Evolutionary conservation across 108 stramenopile genomes (phyloP).

Genomic region (Aurantiochytrium sp.): DNA sequence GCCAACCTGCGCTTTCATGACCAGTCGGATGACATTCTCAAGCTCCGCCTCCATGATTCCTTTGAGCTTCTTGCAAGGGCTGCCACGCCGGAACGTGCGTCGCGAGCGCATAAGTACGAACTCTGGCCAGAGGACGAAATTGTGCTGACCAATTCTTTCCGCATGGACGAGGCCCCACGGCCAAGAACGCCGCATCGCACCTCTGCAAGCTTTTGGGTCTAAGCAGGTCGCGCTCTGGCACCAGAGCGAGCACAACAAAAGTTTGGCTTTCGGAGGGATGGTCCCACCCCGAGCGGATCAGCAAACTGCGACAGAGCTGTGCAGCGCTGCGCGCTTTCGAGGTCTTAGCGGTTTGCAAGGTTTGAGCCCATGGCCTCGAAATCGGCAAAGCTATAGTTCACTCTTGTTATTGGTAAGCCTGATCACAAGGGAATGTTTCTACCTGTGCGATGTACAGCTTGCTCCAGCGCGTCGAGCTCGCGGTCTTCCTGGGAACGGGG

Average conservation of each 20-base stretch:
- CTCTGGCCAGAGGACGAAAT: neutral
- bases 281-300: neutral
- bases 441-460: neutral
- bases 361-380: too few species aligned
- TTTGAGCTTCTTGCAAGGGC: neutral
- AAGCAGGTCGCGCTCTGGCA: neutral
- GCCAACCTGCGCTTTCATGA: neutral
- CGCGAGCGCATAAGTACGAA: neutral
- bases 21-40: neutral
- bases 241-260: too few species aligned
- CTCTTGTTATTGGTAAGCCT: neutral
- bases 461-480: neutral
- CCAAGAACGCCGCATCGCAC: neutral
- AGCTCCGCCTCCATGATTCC: neutral
- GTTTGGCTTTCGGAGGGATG: too few species aligned
- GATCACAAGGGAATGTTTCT: neutral
- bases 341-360: too few species aligned
- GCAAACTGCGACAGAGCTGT: neutral
- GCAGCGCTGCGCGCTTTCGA: too few species aligned
- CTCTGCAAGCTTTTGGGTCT: neutral
- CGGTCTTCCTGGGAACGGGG: too few species aligned
- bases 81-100: too few species aligned
- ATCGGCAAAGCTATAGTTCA: too few species aligned
- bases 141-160: neutral
- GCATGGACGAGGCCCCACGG: neutral